Conservation (phyloP, 768 basidiomycete genomes). For the Tephrocybe sp. region DNA sequence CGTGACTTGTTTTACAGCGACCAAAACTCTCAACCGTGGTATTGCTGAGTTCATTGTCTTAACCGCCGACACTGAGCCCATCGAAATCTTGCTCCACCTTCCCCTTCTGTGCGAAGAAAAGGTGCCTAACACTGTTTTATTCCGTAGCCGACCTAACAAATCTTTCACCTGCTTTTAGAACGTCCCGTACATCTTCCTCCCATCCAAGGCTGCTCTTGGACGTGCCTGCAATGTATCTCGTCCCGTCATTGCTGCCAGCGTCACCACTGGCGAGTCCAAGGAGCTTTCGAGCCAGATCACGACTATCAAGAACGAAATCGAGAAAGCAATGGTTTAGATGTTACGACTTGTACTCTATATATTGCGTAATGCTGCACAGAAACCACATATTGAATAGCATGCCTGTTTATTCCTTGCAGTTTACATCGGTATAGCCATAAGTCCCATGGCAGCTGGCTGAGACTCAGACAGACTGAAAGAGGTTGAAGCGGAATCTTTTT, state of each 20-base stretch:
- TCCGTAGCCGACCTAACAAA: too few relatives aligned
- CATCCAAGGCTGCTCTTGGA: slow-evolving; percentile 92
- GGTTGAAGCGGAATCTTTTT: neutral
- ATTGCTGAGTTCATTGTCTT: slow-evolving; percentile 97
- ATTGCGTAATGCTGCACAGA: neutral
- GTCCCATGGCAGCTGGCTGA: too few relatives aligned
- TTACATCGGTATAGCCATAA: too few relatives aligned
- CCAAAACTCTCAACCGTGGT: slow-evolving; percentile 97
- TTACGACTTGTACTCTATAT: slow-evolving; percentile 1
- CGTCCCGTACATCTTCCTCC: slow-evolving; percentile 94
- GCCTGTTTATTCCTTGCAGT: too few relatives aligned
- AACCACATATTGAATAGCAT: neutral
- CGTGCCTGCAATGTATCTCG: slow-evolving; percentile 94
- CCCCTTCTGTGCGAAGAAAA: slow-evolving; percentile 99
- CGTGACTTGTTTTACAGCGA: slow-evolving; percentile 51
- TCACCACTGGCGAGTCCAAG: slow-evolving; percentile 94
- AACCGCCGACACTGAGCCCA: slow-evolving; percentile 94
- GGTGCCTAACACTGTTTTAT: slow-evolving; percentile 46
- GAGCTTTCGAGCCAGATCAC: slow-evolving; percentile 89
- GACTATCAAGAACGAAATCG: slow-evolving; percentile 79
- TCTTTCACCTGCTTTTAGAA: slow-evolving; percentile 50
- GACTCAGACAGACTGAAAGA: neutral
- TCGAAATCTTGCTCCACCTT: slow-evolving; percentile 96
- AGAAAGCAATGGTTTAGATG: slow-evolving; percentile 54
- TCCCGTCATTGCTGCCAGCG: slow-evolving; percentile 91